phyloP scores from a whole-genome alignment of 2,329 filamentous ascomycete genomes.

The Helminthosporium solani region DNA sequence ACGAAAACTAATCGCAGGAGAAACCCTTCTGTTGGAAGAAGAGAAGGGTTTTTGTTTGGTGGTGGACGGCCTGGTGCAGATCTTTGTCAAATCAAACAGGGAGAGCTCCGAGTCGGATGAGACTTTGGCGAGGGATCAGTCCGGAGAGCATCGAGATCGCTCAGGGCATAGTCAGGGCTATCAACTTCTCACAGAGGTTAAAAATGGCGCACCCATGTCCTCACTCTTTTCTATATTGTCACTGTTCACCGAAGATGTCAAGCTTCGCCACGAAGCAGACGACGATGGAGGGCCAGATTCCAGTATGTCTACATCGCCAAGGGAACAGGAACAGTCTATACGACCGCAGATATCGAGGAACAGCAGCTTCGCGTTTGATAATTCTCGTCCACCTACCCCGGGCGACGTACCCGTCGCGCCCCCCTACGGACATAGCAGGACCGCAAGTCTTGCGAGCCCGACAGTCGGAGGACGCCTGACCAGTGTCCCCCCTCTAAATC shows the following conservation, averaged over 20 bases:
- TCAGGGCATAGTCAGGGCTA: slow-evolving; percentile 75
- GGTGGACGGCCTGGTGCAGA: slow-evolving; percentile 93
- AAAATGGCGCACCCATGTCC: slow-evolving; percentile 97
- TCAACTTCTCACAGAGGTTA: slow-evolving; percentile 92
- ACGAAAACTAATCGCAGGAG: slow-evolving; percentile 89
- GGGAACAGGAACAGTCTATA: slow-evolving; percentile 13
- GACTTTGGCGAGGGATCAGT: slow-evolving; percentile 46
- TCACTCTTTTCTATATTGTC: slow-evolving; percentile 97
- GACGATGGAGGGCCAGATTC: slow-evolving; percentile 51
- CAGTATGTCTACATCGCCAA: slow-evolving; percentile 31
- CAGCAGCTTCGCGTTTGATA: slow-evolving; percentile 34
- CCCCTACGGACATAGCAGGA: slow-evolving; percentile 24
- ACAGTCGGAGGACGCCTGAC: slow-evolving; percentile 46
- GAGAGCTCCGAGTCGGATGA: slow-evolving; percentile 49
- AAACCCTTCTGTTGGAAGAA: slow-evolving; percentile 92
- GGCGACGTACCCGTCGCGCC: slow-evolving; percentile 19
- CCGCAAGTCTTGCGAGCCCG: slow-evolving; percentile 38
- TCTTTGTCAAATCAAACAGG: slow-evolving; percentile 87
- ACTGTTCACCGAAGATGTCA: slow-evolving; percentile 92
- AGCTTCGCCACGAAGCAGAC: slow-evolving; percentile 68
- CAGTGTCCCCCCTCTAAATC: slow-evolving; percentile 71
- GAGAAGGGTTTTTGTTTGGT: slow-evolving; percentile 98
- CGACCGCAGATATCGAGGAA: slow-evolving; percentile 27
- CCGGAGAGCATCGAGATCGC: slow-evolving; percentile 63
- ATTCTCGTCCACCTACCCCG: slow-evolving; percentile 36